These are phyloP conservation scores for Pichia membranifaciens DNA, from an alignment of 805 yeast genomes.

Conservation along the genomic window DNA sequence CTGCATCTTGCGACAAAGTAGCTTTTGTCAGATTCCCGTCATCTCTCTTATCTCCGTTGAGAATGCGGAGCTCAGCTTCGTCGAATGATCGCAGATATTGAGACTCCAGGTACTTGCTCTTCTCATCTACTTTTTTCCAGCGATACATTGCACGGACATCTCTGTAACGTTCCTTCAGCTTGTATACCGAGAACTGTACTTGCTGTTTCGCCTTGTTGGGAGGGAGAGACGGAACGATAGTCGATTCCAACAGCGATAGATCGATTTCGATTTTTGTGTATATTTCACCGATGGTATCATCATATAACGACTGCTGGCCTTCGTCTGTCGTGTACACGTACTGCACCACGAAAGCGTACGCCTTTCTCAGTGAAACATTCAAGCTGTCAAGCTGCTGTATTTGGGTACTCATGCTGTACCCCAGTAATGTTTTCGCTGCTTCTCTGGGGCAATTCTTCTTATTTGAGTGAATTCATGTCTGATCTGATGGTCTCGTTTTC, in stretches of 20 bases:
- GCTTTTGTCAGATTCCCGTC: too few relatives aligned
- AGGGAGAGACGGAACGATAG: conserved; percentile 9
- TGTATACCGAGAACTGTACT: conserved; percentile 14
- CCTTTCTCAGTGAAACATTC: not conserved
- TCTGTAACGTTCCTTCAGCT: conserved; percentile 20
- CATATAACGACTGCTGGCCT: not conserved
- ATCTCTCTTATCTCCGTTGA: not conserved
- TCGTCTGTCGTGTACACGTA: not conserved
- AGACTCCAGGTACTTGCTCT: conserved; percentile 16
- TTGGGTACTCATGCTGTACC: too few relatives aligned
- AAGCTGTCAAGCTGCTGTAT: too few relatives aligned
- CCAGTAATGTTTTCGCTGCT: too few relatives aligned
- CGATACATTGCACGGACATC: conserved; percentile 27
- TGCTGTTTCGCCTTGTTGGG: conserved; percentile 6
- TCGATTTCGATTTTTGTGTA: conserved; percentile 19
- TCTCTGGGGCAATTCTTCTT: too few relatives aligned
- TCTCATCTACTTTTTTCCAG: conserved; percentile 23
- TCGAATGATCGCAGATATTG: conserved; percentile 11
- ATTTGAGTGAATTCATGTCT: too few relatives aligned
- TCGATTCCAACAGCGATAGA: conserved; percentile 12
- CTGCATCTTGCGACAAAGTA: too few relatives aligned
- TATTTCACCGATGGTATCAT: conserved; percentile 17
- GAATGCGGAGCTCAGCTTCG: conserved; percentile 5
- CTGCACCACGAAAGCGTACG: not conserved
- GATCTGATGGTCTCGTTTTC: too few relatives aligned